phyloP scores from a whole-genome alignment of 305 asterid species.

The Solanum hybrid region DNA sequence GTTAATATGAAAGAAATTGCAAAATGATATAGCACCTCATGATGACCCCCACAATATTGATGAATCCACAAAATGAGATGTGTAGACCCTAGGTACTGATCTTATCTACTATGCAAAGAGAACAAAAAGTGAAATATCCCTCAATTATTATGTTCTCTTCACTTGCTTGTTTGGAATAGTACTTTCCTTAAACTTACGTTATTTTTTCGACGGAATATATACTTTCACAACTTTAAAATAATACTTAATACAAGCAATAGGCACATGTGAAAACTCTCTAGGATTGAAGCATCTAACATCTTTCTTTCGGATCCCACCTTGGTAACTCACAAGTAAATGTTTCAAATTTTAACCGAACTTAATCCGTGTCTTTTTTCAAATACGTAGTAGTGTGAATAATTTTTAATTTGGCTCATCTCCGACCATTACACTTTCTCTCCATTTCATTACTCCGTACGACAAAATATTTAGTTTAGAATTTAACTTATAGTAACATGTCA shows the following conservation, averaged over 20 bases:
- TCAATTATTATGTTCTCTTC: background rate
- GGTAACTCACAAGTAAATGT: background rate
- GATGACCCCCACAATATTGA: background rate
- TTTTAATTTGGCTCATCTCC: background rate
- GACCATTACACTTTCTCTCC: background rate
- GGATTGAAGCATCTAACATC: background rate
- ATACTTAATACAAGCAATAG: background rate
- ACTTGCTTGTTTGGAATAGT: background rate
- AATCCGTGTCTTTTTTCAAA: too few species aligned
- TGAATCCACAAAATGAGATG: background rate
- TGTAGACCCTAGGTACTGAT: background rate
- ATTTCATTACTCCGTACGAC: background rate
- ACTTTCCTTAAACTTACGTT: background rate
- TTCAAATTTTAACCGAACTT: background rate
- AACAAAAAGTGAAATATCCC: background rate
- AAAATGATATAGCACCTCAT: background rate
- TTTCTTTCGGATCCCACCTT: background rate
- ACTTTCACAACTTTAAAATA: background rate
- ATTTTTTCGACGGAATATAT: background rate
- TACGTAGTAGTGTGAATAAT: background rate
- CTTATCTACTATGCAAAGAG: background rate
- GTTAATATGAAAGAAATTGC: background rate
- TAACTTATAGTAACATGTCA: background rate
- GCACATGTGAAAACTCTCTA: background rate
- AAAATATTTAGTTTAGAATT: background rate